phyloP scores from a whole-genome alignment of 805 yeast genomes.

The Deakozyma indianensis region DNA sequence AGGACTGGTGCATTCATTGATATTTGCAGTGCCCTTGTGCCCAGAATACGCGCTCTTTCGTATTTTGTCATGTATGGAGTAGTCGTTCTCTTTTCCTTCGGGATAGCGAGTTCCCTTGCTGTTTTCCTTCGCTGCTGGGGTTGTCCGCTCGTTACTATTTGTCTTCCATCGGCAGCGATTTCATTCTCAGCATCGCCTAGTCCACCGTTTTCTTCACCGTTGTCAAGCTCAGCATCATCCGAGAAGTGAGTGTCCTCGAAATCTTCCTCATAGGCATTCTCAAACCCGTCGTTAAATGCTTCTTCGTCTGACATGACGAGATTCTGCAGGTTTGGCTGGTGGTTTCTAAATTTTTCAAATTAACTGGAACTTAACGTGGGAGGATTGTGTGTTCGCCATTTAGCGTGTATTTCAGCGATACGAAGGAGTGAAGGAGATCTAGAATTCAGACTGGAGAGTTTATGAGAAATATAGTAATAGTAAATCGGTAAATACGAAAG shows the following conservation, averaged over 20 bases:
- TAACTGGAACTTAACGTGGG: too few relatives aligned
- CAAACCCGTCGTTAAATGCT: slow-evolving; percentile 36
- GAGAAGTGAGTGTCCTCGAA: slow-evolving; percentile 77
- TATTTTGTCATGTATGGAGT: slow-evolving; percentile 99
- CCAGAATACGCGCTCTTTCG: slow-evolving; percentile 94
- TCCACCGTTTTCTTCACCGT: slow-evolving; percentile 26
- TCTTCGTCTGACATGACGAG: slow-evolving; percentile 2
- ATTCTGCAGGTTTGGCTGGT: too few relatives aligned
- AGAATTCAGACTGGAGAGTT: too few relatives aligned
- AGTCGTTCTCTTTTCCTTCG: slow-evolving; percentile 78
- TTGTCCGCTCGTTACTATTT: slow-evolving; percentile 54
- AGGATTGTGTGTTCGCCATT: too few relatives aligned
- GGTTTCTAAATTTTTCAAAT: too few relatives aligned
- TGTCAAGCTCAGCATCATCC: slow-evolving; percentile 43
- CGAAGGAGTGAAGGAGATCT: too few relatives aligned
- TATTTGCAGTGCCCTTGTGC: slow-evolving; percentile 94
- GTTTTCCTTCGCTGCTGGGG: slow-evolving; percentile 39
- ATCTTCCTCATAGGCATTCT: slow-evolving; percentile 39
- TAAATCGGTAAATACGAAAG: too few relatives aligned
- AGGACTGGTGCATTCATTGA: slow-evolving; percentile 97
- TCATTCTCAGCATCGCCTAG: slow-evolving; percentile 26
- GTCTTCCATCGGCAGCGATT: slow-evolving; percentile 55
- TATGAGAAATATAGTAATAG: too few relatives aligned
- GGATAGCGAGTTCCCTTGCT: slow-evolving; percentile 68
- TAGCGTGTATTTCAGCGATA: too few relatives aligned